These are phyloP conservation scores for Sclerotinia nivalis DNA, from an alignment of 2,329 filamentous ascomycete genomes.

Conservation along the genomic window DNA sequence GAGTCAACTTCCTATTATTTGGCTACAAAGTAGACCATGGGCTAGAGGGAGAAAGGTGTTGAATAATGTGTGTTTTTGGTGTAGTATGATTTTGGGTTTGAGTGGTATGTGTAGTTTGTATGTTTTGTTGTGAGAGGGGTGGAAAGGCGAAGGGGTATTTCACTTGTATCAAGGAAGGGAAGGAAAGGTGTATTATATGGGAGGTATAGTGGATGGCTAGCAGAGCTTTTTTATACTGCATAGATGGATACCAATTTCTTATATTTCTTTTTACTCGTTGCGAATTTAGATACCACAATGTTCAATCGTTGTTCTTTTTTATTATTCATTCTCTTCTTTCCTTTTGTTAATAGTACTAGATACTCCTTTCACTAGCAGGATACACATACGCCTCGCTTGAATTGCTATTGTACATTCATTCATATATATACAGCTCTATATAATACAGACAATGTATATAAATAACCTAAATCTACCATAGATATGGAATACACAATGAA, in stretches of 20 bases:
- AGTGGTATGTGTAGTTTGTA: conserved; percentile 44
- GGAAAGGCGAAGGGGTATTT: background rate
- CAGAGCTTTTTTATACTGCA: background rate
- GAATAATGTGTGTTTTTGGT: conserved; percentile 91
- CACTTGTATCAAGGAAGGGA: background rate
- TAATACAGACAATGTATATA: no score
- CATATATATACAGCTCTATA: no score
- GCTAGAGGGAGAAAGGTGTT: conserved; percentile 73
- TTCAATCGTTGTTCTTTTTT: background rate
- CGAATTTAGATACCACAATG: conserved; percentile 3
- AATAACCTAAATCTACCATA: no score
- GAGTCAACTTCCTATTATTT: conserved; percentile 93
- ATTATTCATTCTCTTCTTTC: background rate
- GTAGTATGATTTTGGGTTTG: conserved; percentile 83
- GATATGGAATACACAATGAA: no score
- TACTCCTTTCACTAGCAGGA: no score
- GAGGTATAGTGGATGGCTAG: background rate
- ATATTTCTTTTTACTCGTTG: background rate
- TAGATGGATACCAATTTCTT: conserved; percentile 4
- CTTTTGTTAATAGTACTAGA: background rate
- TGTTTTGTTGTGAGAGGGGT: conserved; percentile 9
- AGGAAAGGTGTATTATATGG: conserved; percentile 11
- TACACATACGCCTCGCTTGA: no score
- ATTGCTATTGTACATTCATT: background rate
- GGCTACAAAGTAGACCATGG: conserved; percentile 78